Evolutionary conservation across 2,329 filamentous ascomycete species (phyloP), one percentile per base, ranked within the genome.

Genomic region (Fusarium clavum): DNA sequence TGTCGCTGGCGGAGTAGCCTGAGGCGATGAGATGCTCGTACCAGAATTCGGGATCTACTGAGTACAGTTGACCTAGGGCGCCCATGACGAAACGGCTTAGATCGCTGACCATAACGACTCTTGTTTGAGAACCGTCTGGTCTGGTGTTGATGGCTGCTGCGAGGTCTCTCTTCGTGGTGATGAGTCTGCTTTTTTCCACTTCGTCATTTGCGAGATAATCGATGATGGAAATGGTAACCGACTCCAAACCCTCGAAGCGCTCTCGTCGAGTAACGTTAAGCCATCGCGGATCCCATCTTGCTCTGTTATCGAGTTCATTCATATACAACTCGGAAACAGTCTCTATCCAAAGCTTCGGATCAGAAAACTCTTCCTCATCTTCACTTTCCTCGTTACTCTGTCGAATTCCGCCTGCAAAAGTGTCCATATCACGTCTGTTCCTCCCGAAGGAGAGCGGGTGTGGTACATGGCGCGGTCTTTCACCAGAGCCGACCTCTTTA

Each of bases 41-140:
- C 75, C 75, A 77, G 29, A 77, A 77, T 20, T 76, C 75, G 6
- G 76, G 72, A 13, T 77, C 76, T 9, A 77, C 59, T 4, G 68
- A 54, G 57, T 75, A 76, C 3, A 72, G n/a, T 8, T 77, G 76
- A 1, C 76, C 76, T 3, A 77, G 38, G 1, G 71, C 72, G 3
- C 76, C 76, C 73, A 77, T 77, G 22, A 75, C 58, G 30, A 77
- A 77, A 12, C 75, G 75, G n/a, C 76, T 77, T n/a, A 77, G 24
- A 53, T 77, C 75, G 25, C 57, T 73, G 5, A 77, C 73, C 68
- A 77, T 53, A 5, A 77, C 43, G 6, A 76, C 69, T 9, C 76
- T 59, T 5, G 75, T 61, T 9, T 65, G 49, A 4, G 66, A 73
- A 12, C 25, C 30, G 12, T 51, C 45, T 8, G 60, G 52, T 3